Conservation (phyloP, 768 basidiomycete species). For the Brasilioporus rufonigricans region DNA sequence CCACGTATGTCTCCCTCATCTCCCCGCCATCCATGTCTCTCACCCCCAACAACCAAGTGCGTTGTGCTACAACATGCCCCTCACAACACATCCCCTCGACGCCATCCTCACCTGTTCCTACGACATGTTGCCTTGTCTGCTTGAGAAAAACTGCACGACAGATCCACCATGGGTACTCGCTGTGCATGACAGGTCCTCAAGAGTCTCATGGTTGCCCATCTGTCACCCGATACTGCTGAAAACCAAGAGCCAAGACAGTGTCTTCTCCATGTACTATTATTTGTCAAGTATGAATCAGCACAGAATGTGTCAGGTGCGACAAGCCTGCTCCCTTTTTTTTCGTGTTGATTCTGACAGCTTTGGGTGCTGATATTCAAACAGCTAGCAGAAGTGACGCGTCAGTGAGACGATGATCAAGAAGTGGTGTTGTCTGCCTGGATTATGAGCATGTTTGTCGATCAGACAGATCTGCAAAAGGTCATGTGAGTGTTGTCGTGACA, state of each 20-base stretch:
- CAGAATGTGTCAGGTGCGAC: not conserved
- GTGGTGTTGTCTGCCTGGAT: constrained; percentile 75
- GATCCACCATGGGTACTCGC: constrained; percentile 6
- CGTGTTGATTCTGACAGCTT: constrained; percentile 42
- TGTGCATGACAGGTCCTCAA: constrained; percentile 42
- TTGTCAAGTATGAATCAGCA: constrained; percentile 74
- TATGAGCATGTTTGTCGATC: constrained; percentile 75
- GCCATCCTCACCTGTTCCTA: constrained; percentile 72
- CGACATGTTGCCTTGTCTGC: constrained; percentile 81
- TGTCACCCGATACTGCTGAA: constrained; percentile 75
- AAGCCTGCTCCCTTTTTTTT: too few relatives aligned
- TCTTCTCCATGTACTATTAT: constrained; percentile 84
- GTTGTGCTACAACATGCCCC: constrained; percentile 71
- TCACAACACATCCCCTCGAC: constrained; percentile 53
- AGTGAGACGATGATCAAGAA: constrained; percentile 68
- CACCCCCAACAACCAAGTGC: constrained; percentile 69
- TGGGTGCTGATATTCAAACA: constrained; percentile 68
- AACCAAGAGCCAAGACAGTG: constrained; percentile 87
- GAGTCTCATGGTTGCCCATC: constrained; percentile 56
- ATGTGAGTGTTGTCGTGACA: constrained; percentile 36
- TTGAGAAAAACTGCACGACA: constrained; percentile 43
- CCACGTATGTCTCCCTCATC: constrained; percentile 53
- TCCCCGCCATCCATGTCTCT: not conserved
- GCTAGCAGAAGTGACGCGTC: constrained; percentile 54
- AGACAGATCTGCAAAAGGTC: constrained; percentile 82